phyloP scores from a whole-genome alignment of 2,329 filamentous ascomycete genomes.

The Graphilbum fragrans region DNA sequence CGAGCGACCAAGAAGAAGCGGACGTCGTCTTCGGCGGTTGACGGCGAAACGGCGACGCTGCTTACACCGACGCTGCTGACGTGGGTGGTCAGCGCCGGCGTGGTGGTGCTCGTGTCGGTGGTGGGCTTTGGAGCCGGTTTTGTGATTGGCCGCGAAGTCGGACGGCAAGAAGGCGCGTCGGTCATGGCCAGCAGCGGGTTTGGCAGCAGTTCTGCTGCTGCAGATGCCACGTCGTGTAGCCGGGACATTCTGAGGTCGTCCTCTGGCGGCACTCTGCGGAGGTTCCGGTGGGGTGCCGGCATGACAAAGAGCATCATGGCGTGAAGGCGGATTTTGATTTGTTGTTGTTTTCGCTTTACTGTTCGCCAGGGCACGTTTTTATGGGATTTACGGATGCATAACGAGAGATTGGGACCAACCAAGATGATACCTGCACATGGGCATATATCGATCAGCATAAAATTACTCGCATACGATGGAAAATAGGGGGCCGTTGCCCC shows the following conservation, averaged over 20 bases:
- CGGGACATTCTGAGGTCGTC: conserved; percentile 38
- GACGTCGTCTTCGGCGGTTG: conserved; percentile 20
- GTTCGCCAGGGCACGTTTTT: background rate
- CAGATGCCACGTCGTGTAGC: conserved; percentile 35
- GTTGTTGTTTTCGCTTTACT: background rate
- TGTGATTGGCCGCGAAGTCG: conserved; percentile 54
- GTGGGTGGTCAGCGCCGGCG: conserved; percentile 54
- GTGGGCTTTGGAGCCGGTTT: conserved; percentile 54
- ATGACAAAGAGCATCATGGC: conserved; percentile 39
- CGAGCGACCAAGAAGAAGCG: conserved; percentile 50
- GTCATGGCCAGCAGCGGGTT: conserved; percentile 26
- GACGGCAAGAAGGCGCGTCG: conserved; percentile 44
- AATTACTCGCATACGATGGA: no score
- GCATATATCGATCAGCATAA: no score
- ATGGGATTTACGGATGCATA: background rate
- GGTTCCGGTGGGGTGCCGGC: conserved; percentile 39
- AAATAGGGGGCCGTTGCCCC: no score
- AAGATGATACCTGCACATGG: no score
- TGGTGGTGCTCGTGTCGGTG: conserved; percentile 55
- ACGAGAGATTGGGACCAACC: background rate
- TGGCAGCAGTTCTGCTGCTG: conserved; percentile 28
- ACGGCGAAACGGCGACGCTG: conserved; percentile 21
- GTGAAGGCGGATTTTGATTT: conserved; percentile 11
- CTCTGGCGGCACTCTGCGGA: conserved; percentile 36
- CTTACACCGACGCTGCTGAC: conserved; percentile 50